Percentiles rank a stretch among this genome's conserved stretches.
Evolutionary conservation across 2,329 filamentous ascomycete species (phyloP).

Genomic region (Botrytis paeoniae): DNA sequence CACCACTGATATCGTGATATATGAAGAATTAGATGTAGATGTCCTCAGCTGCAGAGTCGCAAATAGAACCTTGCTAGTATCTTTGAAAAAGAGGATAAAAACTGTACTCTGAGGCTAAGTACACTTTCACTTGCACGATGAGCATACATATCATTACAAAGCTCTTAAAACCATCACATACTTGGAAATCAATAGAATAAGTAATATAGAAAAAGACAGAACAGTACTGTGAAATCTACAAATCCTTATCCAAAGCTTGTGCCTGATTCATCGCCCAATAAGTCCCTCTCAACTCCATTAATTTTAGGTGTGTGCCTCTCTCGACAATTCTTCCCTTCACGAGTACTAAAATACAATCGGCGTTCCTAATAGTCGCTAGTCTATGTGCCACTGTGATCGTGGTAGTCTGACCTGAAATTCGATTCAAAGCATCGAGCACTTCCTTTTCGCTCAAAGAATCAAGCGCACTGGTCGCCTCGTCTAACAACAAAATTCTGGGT

Average conservation of each 20-base stretch:
- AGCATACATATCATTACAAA: background rate
- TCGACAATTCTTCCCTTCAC: slow-evolving; percentile 25
- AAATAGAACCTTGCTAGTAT: background rate
- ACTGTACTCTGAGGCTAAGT: background rate
- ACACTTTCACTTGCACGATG: background rate
- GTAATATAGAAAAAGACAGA: fast-evolving
- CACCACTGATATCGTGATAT: background rate
- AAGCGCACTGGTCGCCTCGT: slow-evolving; percentile 76
- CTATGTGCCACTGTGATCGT: slow-evolving; percentile 76
- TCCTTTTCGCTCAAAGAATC: slow-evolving; percentile 74
- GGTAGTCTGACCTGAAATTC: slow-evolving; percentile 47
- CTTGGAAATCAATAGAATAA: background rate
- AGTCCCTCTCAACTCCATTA: slow-evolving; percentile 62
- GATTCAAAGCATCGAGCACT: slow-evolving; percentile 66
- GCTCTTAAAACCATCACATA: background rate
- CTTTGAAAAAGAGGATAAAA: background rate
- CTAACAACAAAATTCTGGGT: slow-evolving; percentile 77
- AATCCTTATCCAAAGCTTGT: slow-evolving; percentile 55
- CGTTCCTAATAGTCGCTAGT: slow-evolving; percentile 65
- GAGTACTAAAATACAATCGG: slow-evolving; percentile 26
- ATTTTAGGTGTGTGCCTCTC: slow-evolving; percentile 25
- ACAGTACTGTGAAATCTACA: background rate
- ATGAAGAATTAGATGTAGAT: background rate
- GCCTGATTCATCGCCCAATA: slow-evolving; percentile 57
- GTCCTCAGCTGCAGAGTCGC: background rate